Base-by-base conservation (phyloP, 2,329 filamentous ascomycete genomes). In the Chlorencoelia australis region DNA sequence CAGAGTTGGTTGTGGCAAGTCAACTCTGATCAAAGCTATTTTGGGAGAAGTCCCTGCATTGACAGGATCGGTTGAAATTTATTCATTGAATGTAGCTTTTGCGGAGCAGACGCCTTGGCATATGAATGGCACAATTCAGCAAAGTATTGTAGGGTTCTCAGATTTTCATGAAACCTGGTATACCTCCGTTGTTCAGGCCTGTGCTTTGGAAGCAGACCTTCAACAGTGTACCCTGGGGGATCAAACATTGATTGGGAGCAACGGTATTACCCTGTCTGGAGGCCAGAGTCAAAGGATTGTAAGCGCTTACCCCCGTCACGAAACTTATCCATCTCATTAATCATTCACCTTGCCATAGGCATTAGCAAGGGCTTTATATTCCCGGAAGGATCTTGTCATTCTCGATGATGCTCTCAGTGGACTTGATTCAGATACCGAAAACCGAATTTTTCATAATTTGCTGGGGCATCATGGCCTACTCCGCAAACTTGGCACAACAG, bases 21-120 rank as follows among this genome's bases (percentile, higher is more conserved):
- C 44, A 3, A 47, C 46, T 11, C 32, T 55, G 6, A 13, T 53
- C 13, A 45, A 57, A 31, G 39, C 43, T n/a, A 34, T 59, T 8
- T 40, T 58, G 3, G 50, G 53, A 10, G 51, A 52, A 24, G 41
- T 40, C 15, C 29, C 30, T 1, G 30, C 16, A 4, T 25, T 36
- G 2, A 16, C 37, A 29, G 49, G 49, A 14, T 43, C 26, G 4
- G 26, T 49, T 4, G 22, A 39, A 8, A 16, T 43, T n/a, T 27
- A 15, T 7, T 29, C 40, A 5, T 33, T 25, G 4, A 35, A 34
- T 2, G 33, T 63, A 9, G 62, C 59, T 0, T 68, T 62, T 44
- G 67, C 63, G 36, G 58, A 60, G 29, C 66, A 69, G 34, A 53
- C 49, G 0, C 58, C 65, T 0, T 69, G 65, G 63, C 53, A 67